Evolutionary conservation across 768 basidiomycete genomes (phyloP), one percentile per base, ranked within the genome.

Genomic region (Naganishia kalamii): DNA sequence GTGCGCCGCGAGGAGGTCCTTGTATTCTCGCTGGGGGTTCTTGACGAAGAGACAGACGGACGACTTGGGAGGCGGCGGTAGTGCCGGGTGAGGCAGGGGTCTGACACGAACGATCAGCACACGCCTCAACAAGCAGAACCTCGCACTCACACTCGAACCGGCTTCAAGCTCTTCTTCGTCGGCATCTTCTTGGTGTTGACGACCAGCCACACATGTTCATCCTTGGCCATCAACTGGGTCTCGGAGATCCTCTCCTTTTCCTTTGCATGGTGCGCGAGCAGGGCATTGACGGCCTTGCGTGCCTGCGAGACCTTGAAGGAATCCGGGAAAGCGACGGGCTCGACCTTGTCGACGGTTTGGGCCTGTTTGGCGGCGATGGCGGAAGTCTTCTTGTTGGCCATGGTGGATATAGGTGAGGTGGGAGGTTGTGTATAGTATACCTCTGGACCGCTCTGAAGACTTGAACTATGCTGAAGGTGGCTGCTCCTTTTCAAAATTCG

Each of bases 21-120:
- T 99, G 83, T 97, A 99, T 75, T 91, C 84, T 48, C 94, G 82
- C 72, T 98, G 94, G 1, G 94, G 94, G 76, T 94, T 90, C 80
- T 97, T 98, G 57, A 88, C 88, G 78, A 99, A 88, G 57, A 99
- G 82, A 78, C 93, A 97, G 57, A 99, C 83, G 11, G 88, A 79
- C 6, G 60, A 85, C 15, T 85, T 13, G 88, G 94, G 81, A 90
- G 92, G 73, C 90, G 85, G 67, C 90, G 79, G 33, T 88, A 88
- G 72, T 30, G 76, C 74, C 1, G 76, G 75, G 66, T 96, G 83
- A 41, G 84, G 85, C 48, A 99, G 82, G 70, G 71, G 71, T 32
- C 76, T 77, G 44, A 13, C 2, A 21, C 6, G 30, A 37, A n/a
- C 27, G 21, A 35, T 49, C 40, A 60, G 57, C 25, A 27, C 27